These are phyloP conservation scores for Mycena metata DNA, from an alignment of 768 basidiomycete genomes.

Conservation along the genomic window DNA sequence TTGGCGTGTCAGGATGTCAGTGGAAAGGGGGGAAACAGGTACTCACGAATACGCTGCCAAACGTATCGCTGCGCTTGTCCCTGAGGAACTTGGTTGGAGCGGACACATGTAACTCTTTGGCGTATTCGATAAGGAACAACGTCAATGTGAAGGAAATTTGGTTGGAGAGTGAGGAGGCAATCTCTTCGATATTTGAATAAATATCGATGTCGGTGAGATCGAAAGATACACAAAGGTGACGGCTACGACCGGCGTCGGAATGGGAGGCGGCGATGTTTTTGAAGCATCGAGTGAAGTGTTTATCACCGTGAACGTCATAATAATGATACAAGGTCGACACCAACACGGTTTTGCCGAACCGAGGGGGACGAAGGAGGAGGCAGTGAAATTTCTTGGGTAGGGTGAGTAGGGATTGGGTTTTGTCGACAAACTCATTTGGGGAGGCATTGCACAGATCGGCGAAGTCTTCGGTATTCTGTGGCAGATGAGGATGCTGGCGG, in stretches of 20 bases:
- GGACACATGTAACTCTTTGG: constrained; percentile 12
- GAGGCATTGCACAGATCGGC: no score
- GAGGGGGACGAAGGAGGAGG: constrained; percentile 16
- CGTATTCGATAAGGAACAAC: constrained; percentile 20
- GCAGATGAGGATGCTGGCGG: background rate
- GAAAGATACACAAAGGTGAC: constrained; percentile 19
- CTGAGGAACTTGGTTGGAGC: background rate
- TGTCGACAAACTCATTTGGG: background rate
- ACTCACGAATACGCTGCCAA: constrained; percentile 26
- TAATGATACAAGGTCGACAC: constrained; percentile 6
- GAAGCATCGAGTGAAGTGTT: background rate
- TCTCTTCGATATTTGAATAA: background rate
- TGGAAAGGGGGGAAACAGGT: no score
- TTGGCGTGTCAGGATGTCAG: no score
- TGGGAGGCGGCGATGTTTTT: no score
- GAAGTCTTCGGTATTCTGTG: background rate
- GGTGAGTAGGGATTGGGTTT: background rate
- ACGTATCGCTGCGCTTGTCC: background rate
- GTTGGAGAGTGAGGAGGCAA: background rate
- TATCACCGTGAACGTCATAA: constrained; percentile 11
- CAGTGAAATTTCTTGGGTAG: background rate
- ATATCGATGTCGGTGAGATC: background rate
- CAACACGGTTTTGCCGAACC: constrained; percentile 15
- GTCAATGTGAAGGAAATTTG: background rate
- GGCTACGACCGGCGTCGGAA: no score